A percentile compares a stretch with the other conserved stretches of the same genome.
These are phyloP conservation scores for Mycena haematopus DNA, from an alignment of 768 basidiomycete species.

Conservation along the genomic window DNA sequence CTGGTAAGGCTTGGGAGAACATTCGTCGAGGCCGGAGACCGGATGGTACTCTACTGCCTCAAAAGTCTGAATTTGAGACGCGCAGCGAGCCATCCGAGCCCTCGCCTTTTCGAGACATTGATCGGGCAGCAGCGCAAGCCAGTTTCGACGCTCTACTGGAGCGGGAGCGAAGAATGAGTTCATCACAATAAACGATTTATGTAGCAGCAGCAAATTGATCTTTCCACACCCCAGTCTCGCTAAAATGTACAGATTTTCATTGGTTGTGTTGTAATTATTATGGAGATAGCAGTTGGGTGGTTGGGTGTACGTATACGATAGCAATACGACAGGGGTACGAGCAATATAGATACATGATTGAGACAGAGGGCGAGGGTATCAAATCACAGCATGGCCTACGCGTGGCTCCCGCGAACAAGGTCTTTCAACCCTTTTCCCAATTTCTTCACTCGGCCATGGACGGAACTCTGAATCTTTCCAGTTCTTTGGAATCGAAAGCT, in stretches of 20 bases:
- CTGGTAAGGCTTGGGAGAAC: slow-evolving; percentile 26
- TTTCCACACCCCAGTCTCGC: background rate
- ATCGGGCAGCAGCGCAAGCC: slow-evolving; percentile 25
- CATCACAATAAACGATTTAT: background rate
- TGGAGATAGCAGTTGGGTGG: slow-evolving; percentile 9
- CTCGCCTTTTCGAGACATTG: slow-evolving; percentile 16
- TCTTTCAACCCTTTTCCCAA: slow-evolving; percentile 44
- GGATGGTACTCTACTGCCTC: slow-evolving; percentile 16
- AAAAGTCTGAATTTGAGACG: slow-evolving; percentile 1
- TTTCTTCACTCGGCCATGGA: slow-evolving; percentile 36
- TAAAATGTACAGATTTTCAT: slow-evolving; percentile 15
- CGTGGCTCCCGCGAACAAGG: slow-evolving; percentile 28
- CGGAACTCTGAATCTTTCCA: slow-evolving; percentile 18
- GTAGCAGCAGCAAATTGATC: no score
- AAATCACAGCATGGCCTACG: slow-evolving; percentile 11
- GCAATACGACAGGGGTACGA: slow-evolving; percentile 13
- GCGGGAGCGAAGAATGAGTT: slow-evolving; percentile 21
- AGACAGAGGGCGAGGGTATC: background rate
- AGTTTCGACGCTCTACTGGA: slow-evolving; percentile 29
- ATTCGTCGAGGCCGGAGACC: slow-evolving; percentile 25
- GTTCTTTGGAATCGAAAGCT: slow-evolving; percentile 33
- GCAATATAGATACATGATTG: slow-evolving; percentile 10
- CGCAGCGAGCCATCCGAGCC: background rate
- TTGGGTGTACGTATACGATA: no score
- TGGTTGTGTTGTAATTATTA: slow-evolving; percentile 15